Evolutionary conservation across 495 filamentous ascomycete genomes (phyloP).

Genomic region (Penicillium paxilli): DNA sequence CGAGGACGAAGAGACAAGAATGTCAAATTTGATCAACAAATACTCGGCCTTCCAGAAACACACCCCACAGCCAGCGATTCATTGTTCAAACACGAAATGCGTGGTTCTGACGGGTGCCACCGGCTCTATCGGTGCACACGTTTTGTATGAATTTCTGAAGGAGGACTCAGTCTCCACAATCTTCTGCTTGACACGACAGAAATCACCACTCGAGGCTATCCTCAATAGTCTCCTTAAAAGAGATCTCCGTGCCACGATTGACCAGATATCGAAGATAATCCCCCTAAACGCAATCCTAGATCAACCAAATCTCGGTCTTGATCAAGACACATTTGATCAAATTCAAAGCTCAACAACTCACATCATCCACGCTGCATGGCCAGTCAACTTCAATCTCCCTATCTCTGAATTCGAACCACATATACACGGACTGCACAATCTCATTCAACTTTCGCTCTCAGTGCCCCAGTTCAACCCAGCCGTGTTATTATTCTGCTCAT

Average conservation of each 20-base stretch:
- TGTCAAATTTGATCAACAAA: constrained; percentile 49
- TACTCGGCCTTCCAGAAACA: constrained; percentile 47
- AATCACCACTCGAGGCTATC: constrained; percentile 23
- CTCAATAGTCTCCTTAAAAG: constrained; percentile 35
- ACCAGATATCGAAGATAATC: constrained; percentile 35
- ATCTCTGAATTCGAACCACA: constrained; percentile 42
- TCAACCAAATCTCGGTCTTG: constrained; percentile 44
- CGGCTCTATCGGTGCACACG: constrained; percentile 57
- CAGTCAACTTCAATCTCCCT: constrained; percentile 56
- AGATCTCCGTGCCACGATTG: constrained; percentile 25
- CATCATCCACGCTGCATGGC: constrained; percentile 60
- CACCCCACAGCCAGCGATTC: constrained; percentile 22
- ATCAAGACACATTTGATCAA: constrained; percentile 23
- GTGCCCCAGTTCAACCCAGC: constrained; percentile 43
- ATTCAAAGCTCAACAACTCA: constrained; percentile 44
- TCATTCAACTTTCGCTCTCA: constrained; percentile 53
- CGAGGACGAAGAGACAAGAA: constrained; percentile 32
- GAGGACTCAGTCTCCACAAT: constrained; percentile 43
- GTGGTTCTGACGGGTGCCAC: constrained; percentile 62
- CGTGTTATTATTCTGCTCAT: constrained; percentile 51
- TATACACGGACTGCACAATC: constrained; percentile 51
- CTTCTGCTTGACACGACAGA: constrained; percentile 54
- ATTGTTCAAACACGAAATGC: constrained; percentile 3
- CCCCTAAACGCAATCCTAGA: constrained; percentile 41
- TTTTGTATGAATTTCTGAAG: constrained; percentile 47